Conservation (phyloP, 179 eudicot genomes). For the Gypsophila paniculata region DNA sequence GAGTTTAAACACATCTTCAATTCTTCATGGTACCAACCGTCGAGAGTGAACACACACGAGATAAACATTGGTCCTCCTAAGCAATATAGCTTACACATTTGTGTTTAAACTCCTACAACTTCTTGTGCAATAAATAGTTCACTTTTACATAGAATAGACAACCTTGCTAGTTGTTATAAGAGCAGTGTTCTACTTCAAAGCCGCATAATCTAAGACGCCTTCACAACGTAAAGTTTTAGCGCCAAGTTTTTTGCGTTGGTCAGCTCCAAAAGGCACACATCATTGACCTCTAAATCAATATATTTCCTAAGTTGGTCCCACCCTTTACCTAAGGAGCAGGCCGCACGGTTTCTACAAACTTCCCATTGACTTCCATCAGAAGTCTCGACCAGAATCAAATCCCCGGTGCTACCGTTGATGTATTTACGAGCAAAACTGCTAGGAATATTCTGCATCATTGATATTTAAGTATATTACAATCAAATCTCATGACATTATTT, state of each 20-base stretch:
- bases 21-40: no score
- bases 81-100: no score
- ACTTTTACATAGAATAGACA: no score
- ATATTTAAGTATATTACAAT: neutral
- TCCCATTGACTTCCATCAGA: constrained; percentile 15
- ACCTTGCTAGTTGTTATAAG: no score
- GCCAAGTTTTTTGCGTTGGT: constrained; percentile 5
- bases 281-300: constrained; percentile 16
- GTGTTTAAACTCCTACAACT: no score
- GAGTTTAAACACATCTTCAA: no score
- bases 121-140: no score
- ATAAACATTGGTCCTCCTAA: no score
- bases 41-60: no score
- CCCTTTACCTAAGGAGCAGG: constrained; percentile 15
- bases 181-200: neutral
- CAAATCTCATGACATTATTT: neutral
- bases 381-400: neutral
- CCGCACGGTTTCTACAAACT: neutral
- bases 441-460: constrained; percentile 16
- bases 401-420: neutral
- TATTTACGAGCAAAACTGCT: constrained; percentile 13
- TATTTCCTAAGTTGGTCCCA: constrained; percentile 11
- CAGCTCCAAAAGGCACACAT: constrained; percentile 28
- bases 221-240: constrained; percentile 24
- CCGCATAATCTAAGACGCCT: constrained; percentile 5